phyloP scores from a whole-genome alignment of 169 alveolate genomes.

The Plasmodium inui region DNA sequence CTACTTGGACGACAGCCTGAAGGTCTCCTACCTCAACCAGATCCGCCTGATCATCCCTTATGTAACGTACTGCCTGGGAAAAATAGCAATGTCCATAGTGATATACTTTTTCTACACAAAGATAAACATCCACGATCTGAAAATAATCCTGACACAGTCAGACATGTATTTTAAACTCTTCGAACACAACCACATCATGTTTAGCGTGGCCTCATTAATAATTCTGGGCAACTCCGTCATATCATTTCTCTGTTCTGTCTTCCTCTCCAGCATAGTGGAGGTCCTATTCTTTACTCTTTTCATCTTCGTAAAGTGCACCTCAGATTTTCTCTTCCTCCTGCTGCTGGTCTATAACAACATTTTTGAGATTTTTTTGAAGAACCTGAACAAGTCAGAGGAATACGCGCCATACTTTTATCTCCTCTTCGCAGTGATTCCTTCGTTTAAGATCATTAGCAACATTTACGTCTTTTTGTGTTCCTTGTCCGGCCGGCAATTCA shows the following conservation, averaged over 20 bases:
- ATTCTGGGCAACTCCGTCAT: slow-evolving; percentile 48
- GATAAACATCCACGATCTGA: slow-evolving; percentile 10
- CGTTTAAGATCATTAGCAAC: slow-evolving; percentile 48
- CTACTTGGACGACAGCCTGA: slow-evolving; percentile 48
- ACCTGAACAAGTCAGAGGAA: slow-evolving; percentile 27
- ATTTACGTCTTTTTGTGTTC: slow-evolving; percentile 60
- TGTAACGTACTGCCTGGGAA: slow-evolving; percentile 42
- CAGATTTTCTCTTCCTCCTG: slow-evolving; percentile 49
- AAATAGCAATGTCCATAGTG: slow-evolving; percentile 53
- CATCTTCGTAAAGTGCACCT: slow-evolving; percentile 36
- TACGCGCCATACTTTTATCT: slow-evolving; percentile 50
- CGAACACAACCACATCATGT: slow-evolving; percentile 43
- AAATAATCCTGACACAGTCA: slow-evolving; percentile 17
- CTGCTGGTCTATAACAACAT: slow-evolving; percentile 32
- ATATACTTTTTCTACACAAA: slow-evolving; percentile 37
- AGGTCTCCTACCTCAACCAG: slow-evolving; percentile 42
- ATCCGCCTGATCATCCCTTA: slow-evolving; percentile 68
- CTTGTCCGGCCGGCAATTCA: slow-evolving; percentile 56
- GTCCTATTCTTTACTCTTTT: slow-evolving; percentile 29
- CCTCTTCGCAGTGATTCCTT: slow-evolving; percentile 43
- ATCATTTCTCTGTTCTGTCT: slow-evolving; percentile 46
- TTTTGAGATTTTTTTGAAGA: slow-evolving; percentile 37
- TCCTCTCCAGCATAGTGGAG: slow-evolving; percentile 25
- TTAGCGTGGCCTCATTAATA: slow-evolving; percentile 34
- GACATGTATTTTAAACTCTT: slow-evolving; percentile 31